Evolutionary conservation across 192 early-diverging fungal genomes (phyloP), one percentile per base, ranked within the genome.

Genomic region (Helicostylum pulchrum): DNA sequence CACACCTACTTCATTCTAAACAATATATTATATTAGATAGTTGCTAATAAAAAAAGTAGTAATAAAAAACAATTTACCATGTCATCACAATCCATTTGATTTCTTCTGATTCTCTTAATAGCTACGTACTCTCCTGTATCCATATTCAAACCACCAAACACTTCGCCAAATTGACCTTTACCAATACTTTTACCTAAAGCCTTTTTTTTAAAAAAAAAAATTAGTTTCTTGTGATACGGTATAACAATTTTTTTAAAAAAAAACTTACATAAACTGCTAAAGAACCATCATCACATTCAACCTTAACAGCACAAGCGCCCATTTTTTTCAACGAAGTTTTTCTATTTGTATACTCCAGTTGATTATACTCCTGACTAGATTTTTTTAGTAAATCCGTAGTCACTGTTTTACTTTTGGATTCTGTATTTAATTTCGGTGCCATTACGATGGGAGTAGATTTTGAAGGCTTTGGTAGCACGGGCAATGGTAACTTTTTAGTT

Each of bases 181-280:
- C 94, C 94, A 55, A 96, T 96, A 53, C 90, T 87, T 65, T 87
- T 87, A 4, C 93, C 94, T 4, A 96, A 67, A 67, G 87, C 87
- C 77, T 90, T 75, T 30, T 8, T 15, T 45, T 45, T 45, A 2
- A 20, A 43, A 1, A 21, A 4, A 44, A 58, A 12, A 12, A 17
- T 12, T 44, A 44, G 8, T 17, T 48, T 17, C 12, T 15, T 17
- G 46, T 48, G 46, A n/a, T 10, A 39, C 5, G 9, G 9, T 0
- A 39, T 17, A 32, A 34, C 2, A n/a, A 32, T 32, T n/a, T 1
- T 15, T 55, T 14, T 21, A 43, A 36, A 6, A 47, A 15, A 15
- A 47, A 8, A 59, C 57, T 59, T 45, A 59, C 57, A 44, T 59
- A 59, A 26, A 45, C 42, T 0, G 57, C 43, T 15, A 23, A 39